phyloP scores from a whole-genome alignment of 768 basidiomycete genomes.

The Agrocybe pediades region DNA sequence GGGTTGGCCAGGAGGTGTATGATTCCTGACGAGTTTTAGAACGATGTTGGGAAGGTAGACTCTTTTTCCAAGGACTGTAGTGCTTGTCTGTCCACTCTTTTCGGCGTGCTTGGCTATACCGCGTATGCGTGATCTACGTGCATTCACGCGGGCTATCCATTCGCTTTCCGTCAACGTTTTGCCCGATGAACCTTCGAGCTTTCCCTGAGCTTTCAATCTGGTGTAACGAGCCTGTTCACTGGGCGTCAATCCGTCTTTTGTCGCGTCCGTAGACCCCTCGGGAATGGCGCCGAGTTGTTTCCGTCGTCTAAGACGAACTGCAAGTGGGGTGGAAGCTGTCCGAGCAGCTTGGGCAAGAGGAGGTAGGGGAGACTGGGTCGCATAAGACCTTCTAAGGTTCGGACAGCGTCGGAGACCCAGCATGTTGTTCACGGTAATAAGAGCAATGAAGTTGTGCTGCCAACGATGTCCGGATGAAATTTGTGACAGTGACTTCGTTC shows the following conservation, averaged over 20 bases:
- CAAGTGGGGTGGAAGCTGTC: conserved; percentile 71
- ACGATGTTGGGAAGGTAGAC: conserved; percentile 90
- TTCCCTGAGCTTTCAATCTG: conserved; percentile 55
- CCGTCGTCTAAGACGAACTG: conserved; percentile 69
- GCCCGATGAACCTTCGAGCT: conserved; percentile 38
- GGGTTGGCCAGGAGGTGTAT: conserved; percentile 70
- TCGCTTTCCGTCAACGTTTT: conserved; percentile 49
- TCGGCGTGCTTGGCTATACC: conserved; percentile 51
- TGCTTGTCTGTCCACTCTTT: conserved; percentile 42
- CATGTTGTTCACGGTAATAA: conserved; percentile 22
- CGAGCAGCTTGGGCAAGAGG: conserved; percentile 53
- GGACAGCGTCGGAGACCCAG: conserved; percentile 34
- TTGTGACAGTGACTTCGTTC: conserved; percentile 6
- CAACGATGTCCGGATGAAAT: conserved; percentile 14
- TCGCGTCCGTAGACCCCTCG: conserved; percentile 45
- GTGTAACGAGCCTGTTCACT: conserved; percentile 63
- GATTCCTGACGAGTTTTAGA: conserved; percentile 82
- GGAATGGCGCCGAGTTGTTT: conserved; percentile 44
- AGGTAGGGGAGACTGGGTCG: conserved; percentile 39
- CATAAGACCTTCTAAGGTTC: conserved; percentile 34
- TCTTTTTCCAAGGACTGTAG: conserved; percentile 72
- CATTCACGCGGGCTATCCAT: conserved; percentile 61
- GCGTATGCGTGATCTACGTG: conserved; percentile 64
- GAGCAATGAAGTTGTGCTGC: conserved; percentile 4
- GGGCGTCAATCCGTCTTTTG: conserved; percentile 61